Percentiles rank a stretch among this genome's conserved stretches.
These are phyloP conservation scores for Diversispora epigaea DNA, from an alignment of 192 early-diverging fungal species.

Conservation along the genomic window DNA sequence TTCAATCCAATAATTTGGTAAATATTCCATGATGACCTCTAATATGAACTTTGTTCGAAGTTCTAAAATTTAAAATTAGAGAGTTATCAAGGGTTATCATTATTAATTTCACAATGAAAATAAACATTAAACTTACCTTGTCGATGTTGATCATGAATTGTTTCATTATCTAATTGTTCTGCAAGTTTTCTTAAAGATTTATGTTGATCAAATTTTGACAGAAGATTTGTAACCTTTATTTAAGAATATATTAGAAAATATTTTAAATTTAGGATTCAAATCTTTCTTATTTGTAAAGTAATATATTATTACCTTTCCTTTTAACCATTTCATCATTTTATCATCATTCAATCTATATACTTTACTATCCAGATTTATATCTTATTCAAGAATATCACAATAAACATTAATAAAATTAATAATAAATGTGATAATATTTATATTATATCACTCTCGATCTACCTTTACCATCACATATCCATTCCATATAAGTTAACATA, in stretches of 20 bases:
- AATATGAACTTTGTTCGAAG: slow-evolving; percentile 33
- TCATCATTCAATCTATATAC: slow-evolving; percentile 44
- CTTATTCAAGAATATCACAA: background rate
- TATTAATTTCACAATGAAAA: background rate
- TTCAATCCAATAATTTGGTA: slow-evolving; percentile 36
- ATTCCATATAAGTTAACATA: slow-evolving; percentile 27
- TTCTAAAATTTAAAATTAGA: slow-evolving; percentile 24
- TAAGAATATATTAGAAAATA: background rate
- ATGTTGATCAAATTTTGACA: slow-evolving; percentile 11
- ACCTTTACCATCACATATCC: slow-evolving; percentile 41
- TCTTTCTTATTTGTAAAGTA: background rate
- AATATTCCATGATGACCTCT: slow-evolving; percentile 36
- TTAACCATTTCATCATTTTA: slow-evolving; percentile 42
- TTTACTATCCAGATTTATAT: slow-evolving; percentile 6
- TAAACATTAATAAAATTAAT: background rate
- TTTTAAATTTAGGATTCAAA: background rate
- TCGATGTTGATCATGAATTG: background rate
- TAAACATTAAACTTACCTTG: slow-evolving; percentile 11
- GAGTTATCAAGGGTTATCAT: background rate
- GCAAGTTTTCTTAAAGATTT: slow-evolving; percentile 2
- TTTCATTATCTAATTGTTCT: slow-evolving; percentile 17
- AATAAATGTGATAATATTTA: background rate
- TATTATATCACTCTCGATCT: background rate
- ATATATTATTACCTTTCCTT: slow-evolving; percentile 33
- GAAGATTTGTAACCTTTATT: slow-evolving; percentile 15